These are phyloP conservation scores for Epichloe uncinata DNA, from an alignment of 2,329 filamentous ascomycete genomes.

Conservation along the genomic window DNA sequence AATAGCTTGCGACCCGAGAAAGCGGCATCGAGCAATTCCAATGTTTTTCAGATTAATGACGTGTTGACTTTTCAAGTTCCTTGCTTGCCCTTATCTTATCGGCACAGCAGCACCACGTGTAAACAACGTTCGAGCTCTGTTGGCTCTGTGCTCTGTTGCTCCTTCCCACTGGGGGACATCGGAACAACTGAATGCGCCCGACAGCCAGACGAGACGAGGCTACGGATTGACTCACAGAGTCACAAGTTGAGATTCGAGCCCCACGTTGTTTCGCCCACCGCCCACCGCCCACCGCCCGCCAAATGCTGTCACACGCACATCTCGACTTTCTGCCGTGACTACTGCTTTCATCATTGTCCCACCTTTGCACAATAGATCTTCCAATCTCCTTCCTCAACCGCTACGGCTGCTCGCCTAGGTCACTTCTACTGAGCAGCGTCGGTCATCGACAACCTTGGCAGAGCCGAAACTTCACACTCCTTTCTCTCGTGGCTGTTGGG, in stretches of 20 bases:
- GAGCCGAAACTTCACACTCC: not conserved
- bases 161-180: not conserved
- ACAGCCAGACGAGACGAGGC: not conserved
- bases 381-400: not conserved
- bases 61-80: not conserved
- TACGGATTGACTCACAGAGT: too few species aligned
- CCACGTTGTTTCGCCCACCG: constrained; percentile 1
- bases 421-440: not conserved
- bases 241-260: not conserved
- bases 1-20: not conserved
- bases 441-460: not conserved
- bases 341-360: not conserved
- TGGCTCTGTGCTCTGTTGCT: not conserved
- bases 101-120: not conserved
- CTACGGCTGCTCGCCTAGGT: not conserved
- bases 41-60: too few species aligned
- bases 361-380: not conserved
- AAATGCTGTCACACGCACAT: not conserved
- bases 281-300: not conserved
- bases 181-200: not conserved
- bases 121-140: not conserved
- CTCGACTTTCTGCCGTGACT: not conserved
- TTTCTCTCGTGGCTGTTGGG: not conserved
- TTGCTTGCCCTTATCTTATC: not conserved
- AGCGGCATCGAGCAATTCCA: not conserved